A percentile compares a stretch with the other conserved stretches of the same genome.
These are phyloP conservation scores for slime mould (Dictyostelium discoideum) DNA, from an alignment of 78 protist genomes.

Conservation along the genomic window dicty_2.7 NC_007090.3:5152501-5153000, in stretches of 20 bases:
- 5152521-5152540: constrained; percentile 36
- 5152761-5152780: neutral
- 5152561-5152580: constrained; percentile 23
- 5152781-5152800: neutral
- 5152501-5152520: constrained; percentile 78
- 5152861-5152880: neutral
- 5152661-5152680: neutral
- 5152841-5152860: neutral
- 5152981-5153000: neutral
- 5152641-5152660: neutral
- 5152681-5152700: constrained; percentile 35
- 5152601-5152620: constrained; percentile 47
- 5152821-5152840: neutral
- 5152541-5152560: constrained; percentile 45
- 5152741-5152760: neutral
- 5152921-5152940: neutral
- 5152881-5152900: neutral
- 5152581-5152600: constrained; percentile 47
- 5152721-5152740: neutral
- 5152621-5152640: constrained; percentile 28
- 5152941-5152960: no score
- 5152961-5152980: neutral
- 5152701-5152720: neutral
- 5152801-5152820: neutral
- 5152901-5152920: neutral